Evolutionary conservation across 2,329 filamentous ascomycete genomes (phyloP), one percentile per base, ranked within the genome.

Genomic region (Claviceps lovelessii): DNA sequence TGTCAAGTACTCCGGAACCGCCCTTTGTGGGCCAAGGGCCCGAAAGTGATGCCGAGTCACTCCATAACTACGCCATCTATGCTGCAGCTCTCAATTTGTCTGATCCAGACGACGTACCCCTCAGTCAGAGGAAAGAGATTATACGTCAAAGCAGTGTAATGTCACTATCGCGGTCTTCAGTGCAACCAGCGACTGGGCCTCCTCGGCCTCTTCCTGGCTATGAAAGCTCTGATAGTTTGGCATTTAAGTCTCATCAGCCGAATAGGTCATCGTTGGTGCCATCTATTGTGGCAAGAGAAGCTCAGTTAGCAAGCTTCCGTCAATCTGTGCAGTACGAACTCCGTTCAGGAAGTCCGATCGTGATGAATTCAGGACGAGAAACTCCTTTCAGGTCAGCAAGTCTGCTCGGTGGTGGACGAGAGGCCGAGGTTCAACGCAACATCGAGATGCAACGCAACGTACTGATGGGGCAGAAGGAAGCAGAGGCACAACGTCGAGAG

Each of bases 31-130:
- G 54, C 9, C 61, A 65, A 28, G 59, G 65, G 39, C 55, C 67
- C 2, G 62, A 63, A 0, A 75, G 71, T 56, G 76, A 79, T 49
- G 66, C 71, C 4, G 70, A 68, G 3, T 72, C 71, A 5, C 52
- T 75, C 10, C 59, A 69, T 58, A 69, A 71, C 58, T 68, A 71
- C 54, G 58, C 66, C 15, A 62, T 64, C 55, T 64, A 68, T 52
- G 56, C 62, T 44, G 58, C 64, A 23, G 59, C 61, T 54, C 57
- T 65, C 9, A 65, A 64, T 23, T 23, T 50, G 28, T 63, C 72
- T 19, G 78, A 80, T 59, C 72, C 76, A 1, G 87, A 90, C 57
- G 80, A 90, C 55, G 74, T 91, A 60, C 84, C 87, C 0, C 74
- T 93, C 19, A 85, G 81, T 46, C 80, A 86, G 61, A 82, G 86